These are phyloP conservation scores for Eucalyptus curtisii DNA, from an alignment of 345 rosid species.

Conservation along the genomic window DNA sequence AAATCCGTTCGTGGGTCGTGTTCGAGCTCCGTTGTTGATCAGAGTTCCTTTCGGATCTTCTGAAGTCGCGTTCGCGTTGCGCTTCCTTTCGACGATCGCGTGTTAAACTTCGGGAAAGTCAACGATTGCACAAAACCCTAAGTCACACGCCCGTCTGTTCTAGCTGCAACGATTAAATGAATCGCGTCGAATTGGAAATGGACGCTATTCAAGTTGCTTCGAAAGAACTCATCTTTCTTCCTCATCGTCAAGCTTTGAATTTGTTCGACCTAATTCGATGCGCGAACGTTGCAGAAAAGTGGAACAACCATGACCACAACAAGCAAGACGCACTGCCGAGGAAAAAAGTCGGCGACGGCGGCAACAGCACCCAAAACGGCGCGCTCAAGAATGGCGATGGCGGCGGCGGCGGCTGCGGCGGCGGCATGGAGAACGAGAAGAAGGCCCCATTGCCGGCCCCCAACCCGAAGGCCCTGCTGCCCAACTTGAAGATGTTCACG, in stretches of 20 bases:
- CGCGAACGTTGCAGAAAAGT: not conserved
- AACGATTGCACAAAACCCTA: not conserved
- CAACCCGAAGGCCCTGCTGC: not conserved
- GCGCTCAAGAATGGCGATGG: not conserved
- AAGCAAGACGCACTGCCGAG: not conserved
- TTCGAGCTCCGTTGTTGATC: not conserved
- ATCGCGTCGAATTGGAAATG: not conserved
- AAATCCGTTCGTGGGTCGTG: not conserved
- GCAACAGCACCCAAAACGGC: not conserved
- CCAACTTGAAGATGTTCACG: conserved; percentile 42
- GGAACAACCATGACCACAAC: not conserved
- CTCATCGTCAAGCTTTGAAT: not conserved
- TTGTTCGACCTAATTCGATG: not conserved
- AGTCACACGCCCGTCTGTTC: not conserved
- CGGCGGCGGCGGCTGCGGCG: not conserved
- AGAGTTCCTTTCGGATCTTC: not conserved
- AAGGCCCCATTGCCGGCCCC: not conserved
- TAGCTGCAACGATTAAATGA: not conserved
- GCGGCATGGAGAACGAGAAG: not conserved
- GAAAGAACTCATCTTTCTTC: not conserved
- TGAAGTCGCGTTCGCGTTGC: not conserved
- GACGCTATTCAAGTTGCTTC: not conserved
- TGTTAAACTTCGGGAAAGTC: not conserved
- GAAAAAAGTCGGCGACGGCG: not conserved
- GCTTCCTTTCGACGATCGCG: not conserved